Conservation (phyloP, 2,329 filamentous ascomycete genomes). For the Annulohypoxylon truncatum region DNA sequence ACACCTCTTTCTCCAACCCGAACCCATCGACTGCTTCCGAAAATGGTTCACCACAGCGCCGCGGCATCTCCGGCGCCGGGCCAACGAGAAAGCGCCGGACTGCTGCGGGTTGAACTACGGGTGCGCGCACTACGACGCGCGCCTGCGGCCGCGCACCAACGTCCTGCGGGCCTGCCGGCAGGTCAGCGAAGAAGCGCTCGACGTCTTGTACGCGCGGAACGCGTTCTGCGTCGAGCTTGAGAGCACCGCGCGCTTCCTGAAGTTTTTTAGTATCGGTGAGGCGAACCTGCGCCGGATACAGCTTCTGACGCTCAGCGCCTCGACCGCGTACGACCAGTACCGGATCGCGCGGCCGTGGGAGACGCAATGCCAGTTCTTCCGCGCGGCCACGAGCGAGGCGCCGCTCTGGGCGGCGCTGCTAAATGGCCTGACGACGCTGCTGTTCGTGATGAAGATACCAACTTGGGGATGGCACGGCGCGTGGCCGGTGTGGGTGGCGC, state of each 20-base stretch:
- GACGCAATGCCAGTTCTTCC: slow-evolving; percentile 25
- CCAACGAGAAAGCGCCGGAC: slow-evolving; percentile 3
- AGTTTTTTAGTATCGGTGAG: slow-evolving; percentile 25
- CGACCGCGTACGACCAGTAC: slow-evolving; percentile 12
- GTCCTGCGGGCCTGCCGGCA: slow-evolving; percentile 8
- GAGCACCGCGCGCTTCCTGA: slow-evolving; percentile 1
- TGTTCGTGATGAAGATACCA: slow-evolving; percentile 6
- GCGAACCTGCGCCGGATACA: slow-evolving; percentile 19
- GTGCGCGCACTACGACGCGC: slow-evolving; percentile 25
- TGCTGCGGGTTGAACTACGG: slow-evolving; percentile 12
- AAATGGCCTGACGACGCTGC: not conserved
- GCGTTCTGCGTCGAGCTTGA: slow-evolving; percentile 22
- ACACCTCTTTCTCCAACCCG: not conserved
- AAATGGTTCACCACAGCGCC: slow-evolving; percentile 12
- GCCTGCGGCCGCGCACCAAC: slow-evolving; percentile 1
- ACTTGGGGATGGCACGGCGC: slow-evolving; percentile 11
- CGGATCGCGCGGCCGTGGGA: slow-evolving; percentile 6
- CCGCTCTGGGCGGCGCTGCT: slow-evolving; percentile 16
- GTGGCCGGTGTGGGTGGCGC: slow-evolving; percentile 22
- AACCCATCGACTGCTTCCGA: not conserved
- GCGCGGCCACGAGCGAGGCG: not conserved
- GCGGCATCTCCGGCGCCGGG: slow-evolving; percentile 1
- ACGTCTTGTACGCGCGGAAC: slow-evolving; percentile 22
- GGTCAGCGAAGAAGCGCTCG: slow-evolving; percentile 20
- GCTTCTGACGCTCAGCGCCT: slow-evolving; percentile 4